Evolutionary conservation across 1,284 basidiomycete genomes (phyloP), one percentile per base, ranked within the genome.

Genomic region (Melampsora allii-populina): DNA sequence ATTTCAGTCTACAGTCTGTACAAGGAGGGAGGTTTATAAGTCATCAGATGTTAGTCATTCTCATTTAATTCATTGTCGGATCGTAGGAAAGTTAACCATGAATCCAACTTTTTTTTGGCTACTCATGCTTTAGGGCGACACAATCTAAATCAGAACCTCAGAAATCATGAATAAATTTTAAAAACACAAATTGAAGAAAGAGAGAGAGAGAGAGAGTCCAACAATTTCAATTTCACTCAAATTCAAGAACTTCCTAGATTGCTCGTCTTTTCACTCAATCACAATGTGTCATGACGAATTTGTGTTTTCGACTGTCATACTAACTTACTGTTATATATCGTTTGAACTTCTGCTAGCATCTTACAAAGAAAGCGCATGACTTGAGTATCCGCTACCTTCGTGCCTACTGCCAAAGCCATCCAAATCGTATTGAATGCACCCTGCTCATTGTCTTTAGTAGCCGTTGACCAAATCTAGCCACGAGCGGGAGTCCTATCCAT

Each of bases 1-100:
- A 74, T 31, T 61, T 74, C 33, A 66, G 63, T 21, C n/a, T 74
- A 33, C 71, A 74, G 33, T 74, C 71, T 33, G 24, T 74, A 5
- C 71, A 74, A 60, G 71, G 71, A 9, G 64, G 53, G 14, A 45
- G 71, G 66, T 66, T 74, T 42, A 60, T 74, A 24, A 46, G 21
- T 2, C 64, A 66, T 42, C 63, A 74, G 2, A 59, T 66, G 71
- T 74, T 6, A 48, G 71, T 66, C 5, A 64, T 69, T 21, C 50
- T 56, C 50, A 56, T 56, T 19, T 53, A 7, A 53, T 53, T 6
- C 12, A 19, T 53, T 19, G 6, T 24, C 19, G 19, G 12, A 53
- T n/a, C 3, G 5, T n/a, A n/a, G 19, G 24, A 53, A 53, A 24
- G 24, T 12, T 53, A 2, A 53, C 12, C 48, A 56, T 27, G 5